Conservation (phyloP, 805 yeast genomes). For the Kuraishia cidri region DNA sequence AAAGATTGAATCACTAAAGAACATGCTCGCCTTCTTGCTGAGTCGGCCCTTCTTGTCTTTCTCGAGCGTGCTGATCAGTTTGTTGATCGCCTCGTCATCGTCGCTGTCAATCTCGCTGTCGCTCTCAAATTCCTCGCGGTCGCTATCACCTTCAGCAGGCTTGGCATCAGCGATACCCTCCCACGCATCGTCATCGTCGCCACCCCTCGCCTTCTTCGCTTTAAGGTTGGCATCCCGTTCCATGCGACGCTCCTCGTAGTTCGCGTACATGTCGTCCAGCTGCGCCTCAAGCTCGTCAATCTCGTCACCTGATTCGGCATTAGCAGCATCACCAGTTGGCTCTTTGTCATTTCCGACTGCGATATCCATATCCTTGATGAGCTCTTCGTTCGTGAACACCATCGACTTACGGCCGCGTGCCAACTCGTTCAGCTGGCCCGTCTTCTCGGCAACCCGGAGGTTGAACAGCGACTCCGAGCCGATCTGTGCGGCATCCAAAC, state of each 20-base stretch:
- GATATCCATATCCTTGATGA: conserved; percentile 46
- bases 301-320: conserved; percentile 36
- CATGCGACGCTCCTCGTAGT: conserved; percentile 56
- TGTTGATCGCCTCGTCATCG: conserved; percentile 63
- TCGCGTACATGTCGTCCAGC: conserved; percentile 72
- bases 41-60: conserved; percentile 35
- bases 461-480: conserved; percentile 79
- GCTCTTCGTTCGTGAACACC: conserved; percentile 50
- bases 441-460: conserved; percentile 75
- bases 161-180: conserved; percentile 55
- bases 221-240: conserved; percentile 62
- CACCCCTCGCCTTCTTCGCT: conserved; percentile 70
- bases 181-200: conserved; percentile 70
- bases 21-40: conserved; percentile 27
- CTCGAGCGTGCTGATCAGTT: conserved; percentile 42
- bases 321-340: conserved; percentile 10
- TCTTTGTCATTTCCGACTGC: conserved; percentile 39
- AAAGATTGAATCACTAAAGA: conserved; percentile 47
- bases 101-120: conserved; percentile 33
- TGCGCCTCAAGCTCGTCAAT: conserved; percentile 69
- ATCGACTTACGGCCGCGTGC: conserved; percentile 68
- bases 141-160: conserved; percentile 17
- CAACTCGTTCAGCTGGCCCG: conserved; percentile 70
- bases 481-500: conserved; percentile 80
- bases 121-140: conserved; percentile 12